A percentile compares a stretch with the other conserved stretches of the same genome.
Conservation (phyloP, 257 asterid genomes). For the Capsicum rhomboideum region DNA sequence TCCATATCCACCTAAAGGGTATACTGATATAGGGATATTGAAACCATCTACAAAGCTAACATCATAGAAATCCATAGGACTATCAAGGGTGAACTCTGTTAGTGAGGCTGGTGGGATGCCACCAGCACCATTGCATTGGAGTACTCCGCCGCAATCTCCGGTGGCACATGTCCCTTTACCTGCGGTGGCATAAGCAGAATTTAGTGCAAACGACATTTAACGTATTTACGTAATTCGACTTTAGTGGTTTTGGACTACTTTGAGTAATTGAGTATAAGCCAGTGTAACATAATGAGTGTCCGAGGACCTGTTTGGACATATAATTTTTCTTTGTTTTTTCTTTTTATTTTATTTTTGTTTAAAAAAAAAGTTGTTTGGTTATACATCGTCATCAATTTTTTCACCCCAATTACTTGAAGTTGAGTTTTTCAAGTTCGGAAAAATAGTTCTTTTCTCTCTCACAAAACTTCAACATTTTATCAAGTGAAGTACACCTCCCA, state of each 20-base stretch:
- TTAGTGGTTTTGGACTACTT: not conserved
- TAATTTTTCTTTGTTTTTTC: too few relatives aligned
- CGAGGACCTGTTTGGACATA: too few relatives aligned
- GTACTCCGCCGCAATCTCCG: conserved; percentile 49
- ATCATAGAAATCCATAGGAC: conserved; percentile 52
- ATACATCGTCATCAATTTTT: too few relatives aligned
- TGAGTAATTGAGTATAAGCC: too few relatives aligned
- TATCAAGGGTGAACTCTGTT: conserved; percentile 58
- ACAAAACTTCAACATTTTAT: too few relatives aligned
- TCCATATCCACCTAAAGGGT: conserved; percentile 37
- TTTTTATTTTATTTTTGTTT: too few relatives aligned
- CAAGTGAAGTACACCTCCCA: too few relatives aligned
- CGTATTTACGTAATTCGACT: not conserved
- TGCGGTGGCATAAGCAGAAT: not conserved
- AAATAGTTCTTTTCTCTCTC: too few relatives aligned
- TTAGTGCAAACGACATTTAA: not conserved
- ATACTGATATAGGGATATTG: conserved; percentile 35
- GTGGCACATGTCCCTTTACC: conserved; percentile 42
- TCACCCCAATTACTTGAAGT: too few relatives aligned
- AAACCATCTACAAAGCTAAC: conserved; percentile 58
- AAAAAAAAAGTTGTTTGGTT: too few relatives aligned
- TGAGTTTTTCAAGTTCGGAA: too few relatives aligned
- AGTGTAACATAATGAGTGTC: too few relatives aligned
- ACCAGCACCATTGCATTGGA: conserved; percentile 39
- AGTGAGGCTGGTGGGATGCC: conserved; percentile 63